Percentiles rank a stretch among this genome's conserved stretches.
Conservation (phyloP, 257 asterid genomes). For the Prunella vulgaris region DNA sequence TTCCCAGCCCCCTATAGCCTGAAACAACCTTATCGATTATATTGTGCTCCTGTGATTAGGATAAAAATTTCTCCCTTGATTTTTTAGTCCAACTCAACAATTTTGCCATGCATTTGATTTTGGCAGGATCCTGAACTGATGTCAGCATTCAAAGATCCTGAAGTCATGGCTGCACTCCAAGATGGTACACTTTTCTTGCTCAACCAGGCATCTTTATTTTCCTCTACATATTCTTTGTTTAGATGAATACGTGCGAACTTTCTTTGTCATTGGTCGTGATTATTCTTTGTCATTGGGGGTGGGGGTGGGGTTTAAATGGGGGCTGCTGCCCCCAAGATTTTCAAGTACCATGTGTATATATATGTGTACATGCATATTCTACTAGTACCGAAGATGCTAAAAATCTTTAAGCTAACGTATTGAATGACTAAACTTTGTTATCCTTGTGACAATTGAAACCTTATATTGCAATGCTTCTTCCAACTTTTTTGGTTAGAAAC, state of each 20-base stretch:
- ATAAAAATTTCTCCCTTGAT: not conserved
- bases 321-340: no score
- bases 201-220: not conserved
- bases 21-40: no score
- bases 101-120: constrained; percentile 21
- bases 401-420: not conserved
- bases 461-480: not conserved
- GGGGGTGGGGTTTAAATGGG: no score
- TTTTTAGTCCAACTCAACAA: not conserved
- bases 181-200: constrained; percentile 56
- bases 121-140: constrained; percentile 94
- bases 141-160: constrained; percentile 98
- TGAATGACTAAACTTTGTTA: not conserved
- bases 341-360: no score
- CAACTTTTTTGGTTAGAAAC: not conserved
- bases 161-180: constrained; percentile 97
- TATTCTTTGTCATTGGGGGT: not conserved
- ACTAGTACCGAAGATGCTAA: not conserved
- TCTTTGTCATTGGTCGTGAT: not conserved
- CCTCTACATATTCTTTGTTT: not conserved
- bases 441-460: not conserved
- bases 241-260: not conserved
- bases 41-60: not conserved
- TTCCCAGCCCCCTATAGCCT: no score
- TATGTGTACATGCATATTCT: no score